Percentiles rank a stretch among this genome's conserved stretches.
Conservation (phyloP, 1,284 basidiomycete genomes). For the Cutaneotrichosporon mucoides region DNA sequence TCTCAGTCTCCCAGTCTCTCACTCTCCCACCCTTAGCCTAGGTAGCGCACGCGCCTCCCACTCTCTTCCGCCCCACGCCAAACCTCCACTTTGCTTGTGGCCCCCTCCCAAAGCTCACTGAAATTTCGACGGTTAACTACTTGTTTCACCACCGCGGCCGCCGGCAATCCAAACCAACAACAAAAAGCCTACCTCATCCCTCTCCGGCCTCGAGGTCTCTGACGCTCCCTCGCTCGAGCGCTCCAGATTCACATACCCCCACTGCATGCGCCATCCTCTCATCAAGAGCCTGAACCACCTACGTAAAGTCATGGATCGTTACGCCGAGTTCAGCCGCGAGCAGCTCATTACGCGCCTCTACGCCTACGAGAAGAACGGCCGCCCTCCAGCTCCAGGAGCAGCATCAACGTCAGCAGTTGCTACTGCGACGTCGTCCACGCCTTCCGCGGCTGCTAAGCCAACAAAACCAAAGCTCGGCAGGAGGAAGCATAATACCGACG, state of each 20-base stretch:
- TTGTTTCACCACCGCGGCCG: too few species aligned
- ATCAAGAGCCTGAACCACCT: background rate
- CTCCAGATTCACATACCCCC: too few species aligned
- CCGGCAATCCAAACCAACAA: too few species aligned
- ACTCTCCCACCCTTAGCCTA: too few species aligned
- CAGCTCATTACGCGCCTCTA: conserved; percentile 62
- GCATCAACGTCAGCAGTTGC: background rate
- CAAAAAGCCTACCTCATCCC: background rate
- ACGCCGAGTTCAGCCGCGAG: conserved; percentile 49
- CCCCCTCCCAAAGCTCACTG: too few species aligned
- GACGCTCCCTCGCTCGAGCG: too few species aligned
- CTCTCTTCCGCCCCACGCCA: too few species aligned
- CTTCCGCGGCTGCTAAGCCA: background rate
- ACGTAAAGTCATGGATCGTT: conserved; percentile 16
- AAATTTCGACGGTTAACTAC: too few species aligned
- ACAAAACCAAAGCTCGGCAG: conserved; percentile 1
- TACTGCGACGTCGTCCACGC: background rate
- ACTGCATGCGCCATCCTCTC: conserved; percentile 3
- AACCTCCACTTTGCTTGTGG: too few species aligned
- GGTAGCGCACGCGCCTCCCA: too few species aligned
- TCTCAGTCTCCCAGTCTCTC: too few species aligned
- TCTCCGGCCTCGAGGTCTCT: too few species aligned
- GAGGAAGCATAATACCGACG: conserved; percentile 19
- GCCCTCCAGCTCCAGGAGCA: background rate
- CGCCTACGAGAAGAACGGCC: conserved; percentile 52